These are phyloP conservation scores for Mariannaea elegans DNA, from an alignment of 2,329 filamentous ascomycete genomes.

Conservation along the genomic window DNA sequence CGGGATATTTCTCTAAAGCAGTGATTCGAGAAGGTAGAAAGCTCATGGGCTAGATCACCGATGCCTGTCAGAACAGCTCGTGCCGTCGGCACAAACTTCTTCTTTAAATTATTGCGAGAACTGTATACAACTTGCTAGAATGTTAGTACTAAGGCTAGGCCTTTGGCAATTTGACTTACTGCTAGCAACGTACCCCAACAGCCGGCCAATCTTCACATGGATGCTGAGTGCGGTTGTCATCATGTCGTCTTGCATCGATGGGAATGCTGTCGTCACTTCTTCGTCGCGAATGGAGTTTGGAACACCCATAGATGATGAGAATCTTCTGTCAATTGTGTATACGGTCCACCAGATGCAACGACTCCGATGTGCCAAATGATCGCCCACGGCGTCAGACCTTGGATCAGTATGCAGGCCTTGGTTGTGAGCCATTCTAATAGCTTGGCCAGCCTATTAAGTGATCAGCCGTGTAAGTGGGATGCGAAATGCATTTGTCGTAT, in stretches of 20 bases:
- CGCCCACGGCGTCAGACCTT: background rate
- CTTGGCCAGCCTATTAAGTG: constrained; percentile 12
- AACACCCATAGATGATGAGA: constrained; percentile 21
- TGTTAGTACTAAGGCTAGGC: background rate
- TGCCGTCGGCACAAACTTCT: constrained; percentile 11
- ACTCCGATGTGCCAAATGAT: constrained; percentile 4
- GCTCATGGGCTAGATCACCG: constrained; percentile 1
- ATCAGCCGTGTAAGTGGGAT: background rate
- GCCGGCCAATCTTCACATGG: constrained; percentile 13
- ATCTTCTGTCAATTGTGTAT: constrained; percentile 12
- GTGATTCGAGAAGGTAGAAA: constrained; percentile 6
- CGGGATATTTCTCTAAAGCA: constrained; percentile 17
- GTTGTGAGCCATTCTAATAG: constrained; percentile 19
- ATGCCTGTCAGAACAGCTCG: constrained; percentile 12
- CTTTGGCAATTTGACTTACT: background rate
- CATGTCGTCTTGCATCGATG: background rate
- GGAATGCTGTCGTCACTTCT: constrained; percentile 9
- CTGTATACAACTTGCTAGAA: constrained; percentile 13
- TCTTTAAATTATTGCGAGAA: constrained; percentile 3
- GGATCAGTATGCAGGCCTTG: constrained; percentile 19
- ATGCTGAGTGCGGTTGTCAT: constrained; percentile 6
- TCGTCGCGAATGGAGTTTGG: constrained; percentile 13
- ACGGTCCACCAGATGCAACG: constrained; percentile 19
- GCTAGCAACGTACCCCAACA: constrained; percentile 10
- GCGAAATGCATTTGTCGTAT: no score